A percentile compares a stretch with the other conserved stretches of the same genome.
These are phyloP conservation scores for Hamamelis virginiana DNA, from an alignment of 164 flowering plant species.

Conservation along the genomic window DNA sequence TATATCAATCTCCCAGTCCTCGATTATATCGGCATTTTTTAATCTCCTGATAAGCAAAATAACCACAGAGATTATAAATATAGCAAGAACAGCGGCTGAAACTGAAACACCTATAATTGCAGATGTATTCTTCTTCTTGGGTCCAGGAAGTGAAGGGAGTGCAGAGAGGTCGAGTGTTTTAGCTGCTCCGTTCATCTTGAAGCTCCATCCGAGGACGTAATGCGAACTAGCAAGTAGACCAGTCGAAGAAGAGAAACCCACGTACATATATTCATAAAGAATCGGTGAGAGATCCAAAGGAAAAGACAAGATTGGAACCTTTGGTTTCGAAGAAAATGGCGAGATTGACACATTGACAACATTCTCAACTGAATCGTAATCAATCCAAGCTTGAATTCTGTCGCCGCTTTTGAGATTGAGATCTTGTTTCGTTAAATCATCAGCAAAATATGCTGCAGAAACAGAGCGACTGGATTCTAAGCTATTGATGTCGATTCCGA, in stretches of 20 bases:
- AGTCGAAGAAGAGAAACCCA: slow-evolving; percentile 69
- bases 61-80: slow-evolving; percentile 7
- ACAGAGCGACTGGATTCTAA: slow-evolving; percentile 38
- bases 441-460: slow-evolving; percentile 23
- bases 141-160: slow-evolving; percentile 45
- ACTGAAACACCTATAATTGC: slow-evolving; percentile 29
- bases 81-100: slow-evolving; percentile 17
- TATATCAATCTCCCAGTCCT: slow-evolving; percentile 55
- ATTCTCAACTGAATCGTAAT: slow-evolving; percentile 46
- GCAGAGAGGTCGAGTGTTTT: slow-evolving; percentile 32
- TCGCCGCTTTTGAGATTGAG: slow-evolving; percentile 43
- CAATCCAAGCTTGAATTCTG: slow-evolving; percentile 51
- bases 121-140: slow-evolving; percentile 25
- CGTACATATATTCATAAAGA: slow-evolving; percentile 43
- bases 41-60: slow-evolving; percentile 31
- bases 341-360: slow-evolving; percentile 47
- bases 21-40: slow-evolving; percentile 47
- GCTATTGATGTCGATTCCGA: slow-evolving; percentile 53
- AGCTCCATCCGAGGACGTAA: slow-evolving; percentile 65
- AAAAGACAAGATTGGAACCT: slow-evolving; percentile 37
- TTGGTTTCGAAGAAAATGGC: slow-evolving; percentile 42
- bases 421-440: slow-evolving; percentile 10
- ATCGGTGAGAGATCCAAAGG: slow-evolving; percentile 45
- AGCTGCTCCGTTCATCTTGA: slow-evolving; percentile 45
- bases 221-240: slow-evolving; percentile 60